These are phyloP conservation scores for Paecilomyces formosus DNA, from an alignment of 2,329 filamentous ascomycete genomes.

Conservation along the genomic window DNA sequence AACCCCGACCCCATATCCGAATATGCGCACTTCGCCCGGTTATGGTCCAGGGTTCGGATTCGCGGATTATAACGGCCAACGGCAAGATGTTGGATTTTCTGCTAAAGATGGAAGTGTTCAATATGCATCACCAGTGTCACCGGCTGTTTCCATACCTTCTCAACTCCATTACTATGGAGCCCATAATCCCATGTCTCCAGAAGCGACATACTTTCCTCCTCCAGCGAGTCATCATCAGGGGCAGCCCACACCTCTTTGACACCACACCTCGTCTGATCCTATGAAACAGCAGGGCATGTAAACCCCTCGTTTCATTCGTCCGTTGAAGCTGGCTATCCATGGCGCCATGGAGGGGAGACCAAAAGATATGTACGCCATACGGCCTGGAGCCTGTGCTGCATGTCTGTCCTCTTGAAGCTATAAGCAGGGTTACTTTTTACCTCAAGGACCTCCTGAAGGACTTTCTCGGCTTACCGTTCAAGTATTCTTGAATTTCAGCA, in stretches of 20 bases:
- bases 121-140: neutral
- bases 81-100: constrained; percentile 13
- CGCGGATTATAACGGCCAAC: constrained; percentile 20
- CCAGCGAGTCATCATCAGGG: neutral
- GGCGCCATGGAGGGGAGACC: neutral
- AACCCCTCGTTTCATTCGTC: neutral
- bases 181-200: neutral
- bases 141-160: neutral
- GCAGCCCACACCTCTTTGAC: neutral
- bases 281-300: neutral
- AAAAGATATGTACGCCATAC: neutral
- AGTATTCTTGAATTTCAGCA: neutral
- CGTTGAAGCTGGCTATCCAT: neutral
- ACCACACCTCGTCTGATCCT: neutral
- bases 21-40: constrained; percentile 1
- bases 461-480: no score
- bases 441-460: neutral
- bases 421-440: neutral
- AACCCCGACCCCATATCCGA: constrained; percentile 11
- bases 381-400: neutral
- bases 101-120: neutral
- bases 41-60: constrained; percentile 16
- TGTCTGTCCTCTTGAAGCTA: neutral
- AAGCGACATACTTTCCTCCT: neutral
- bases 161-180: neutral